These are phyloP conservation scores for Lindgomyces ingoldianus DNA, from an alignment of 495 filamentous ascomycete genomes.

Conservation along the genomic window DNA sequence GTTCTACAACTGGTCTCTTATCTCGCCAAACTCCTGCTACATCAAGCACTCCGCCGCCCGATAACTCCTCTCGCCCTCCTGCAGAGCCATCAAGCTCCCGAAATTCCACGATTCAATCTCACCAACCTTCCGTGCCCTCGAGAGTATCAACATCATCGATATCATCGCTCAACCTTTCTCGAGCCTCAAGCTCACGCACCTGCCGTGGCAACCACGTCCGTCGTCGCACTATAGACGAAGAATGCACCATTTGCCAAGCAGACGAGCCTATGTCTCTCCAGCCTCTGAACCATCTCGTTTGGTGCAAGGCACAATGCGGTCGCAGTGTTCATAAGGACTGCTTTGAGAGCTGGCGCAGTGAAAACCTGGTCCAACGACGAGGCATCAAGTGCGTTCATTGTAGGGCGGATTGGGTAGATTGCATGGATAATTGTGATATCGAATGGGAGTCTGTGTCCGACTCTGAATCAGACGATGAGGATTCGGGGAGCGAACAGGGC, in stretches of 20 bases:
- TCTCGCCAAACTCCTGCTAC: neutral
- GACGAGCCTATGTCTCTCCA: neutral
- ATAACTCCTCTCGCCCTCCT: neutral
- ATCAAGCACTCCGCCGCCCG: neutral
- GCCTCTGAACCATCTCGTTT: neutral
- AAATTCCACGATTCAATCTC: neutral
- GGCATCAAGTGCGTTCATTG: neutral
- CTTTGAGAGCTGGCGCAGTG: constrained; percentile 1
- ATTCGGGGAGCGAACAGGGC: too few relatives aligned
- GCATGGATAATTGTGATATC: neutral
- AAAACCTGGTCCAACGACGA: neutral
- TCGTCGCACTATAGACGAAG: neutral
- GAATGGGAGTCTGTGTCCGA: neutral
- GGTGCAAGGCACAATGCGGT: neutral
- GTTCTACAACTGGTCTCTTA: neutral
- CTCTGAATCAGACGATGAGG: neutral
- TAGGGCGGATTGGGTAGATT: neutral
- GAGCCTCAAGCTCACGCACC: neutral
- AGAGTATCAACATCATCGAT: neutral
- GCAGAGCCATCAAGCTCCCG: neutral
- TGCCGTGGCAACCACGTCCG: neutral
- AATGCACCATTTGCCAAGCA: constrained; percentile 1
- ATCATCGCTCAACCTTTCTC: neutral
- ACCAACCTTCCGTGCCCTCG: neutral
- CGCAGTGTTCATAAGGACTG: neutral